A percentile compares a stretch with the other conserved stretches of the same genome.
phyloP scores from a whole-genome alignment of 805 yeast genomes.

The Metschnikowia shivogae region DNA sequence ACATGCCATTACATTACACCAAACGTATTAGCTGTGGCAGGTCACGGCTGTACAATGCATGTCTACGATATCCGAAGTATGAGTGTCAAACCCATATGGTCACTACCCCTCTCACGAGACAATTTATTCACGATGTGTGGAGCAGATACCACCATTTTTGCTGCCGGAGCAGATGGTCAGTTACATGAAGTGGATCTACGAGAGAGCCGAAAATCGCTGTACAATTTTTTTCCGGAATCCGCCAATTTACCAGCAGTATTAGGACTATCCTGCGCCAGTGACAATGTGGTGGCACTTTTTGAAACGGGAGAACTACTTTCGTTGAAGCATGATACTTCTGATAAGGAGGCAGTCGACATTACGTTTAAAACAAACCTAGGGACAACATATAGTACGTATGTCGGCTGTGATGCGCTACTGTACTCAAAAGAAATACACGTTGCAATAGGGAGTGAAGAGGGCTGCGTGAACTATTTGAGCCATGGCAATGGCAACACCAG shows the following conservation, averaged over 20 bases:
- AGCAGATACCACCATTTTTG: conserved; percentile 6
- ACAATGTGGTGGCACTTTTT: background rate
- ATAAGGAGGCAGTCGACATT: background rate
- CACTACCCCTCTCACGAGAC: conserved; percentile 11
- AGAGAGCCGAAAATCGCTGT: background rate
- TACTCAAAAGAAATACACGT: conserved; percentile 1
- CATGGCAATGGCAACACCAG: background rate
- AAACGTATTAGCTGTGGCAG: conserved; percentile 15
- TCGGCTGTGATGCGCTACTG: conserved; percentile 8
- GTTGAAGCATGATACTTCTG: background rate
- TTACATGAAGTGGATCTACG: conserved; percentile 16
- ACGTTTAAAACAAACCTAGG: background rate
- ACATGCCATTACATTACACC: conserved; percentile 10
- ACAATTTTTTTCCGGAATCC: background rate
- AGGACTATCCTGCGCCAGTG: background rate
- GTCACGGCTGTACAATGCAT: conserved; percentile 15
- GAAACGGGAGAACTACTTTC: background rate
- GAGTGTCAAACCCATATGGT: conserved; percentile 10
- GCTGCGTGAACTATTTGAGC: conserved; percentile 4
- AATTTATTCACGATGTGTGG: conserved; percentile 16
- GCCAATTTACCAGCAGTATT: background rate
- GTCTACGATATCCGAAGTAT: conserved; percentile 12
- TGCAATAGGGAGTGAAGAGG: conserved; percentile 10
- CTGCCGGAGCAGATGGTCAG: conserved; percentile 19
- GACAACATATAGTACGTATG: background rate